These are phyloP conservation scores for Monoraphidium neglectum DNA, from an alignment of 139 green algal genomes.

Conservation along the genomic window DNA sequence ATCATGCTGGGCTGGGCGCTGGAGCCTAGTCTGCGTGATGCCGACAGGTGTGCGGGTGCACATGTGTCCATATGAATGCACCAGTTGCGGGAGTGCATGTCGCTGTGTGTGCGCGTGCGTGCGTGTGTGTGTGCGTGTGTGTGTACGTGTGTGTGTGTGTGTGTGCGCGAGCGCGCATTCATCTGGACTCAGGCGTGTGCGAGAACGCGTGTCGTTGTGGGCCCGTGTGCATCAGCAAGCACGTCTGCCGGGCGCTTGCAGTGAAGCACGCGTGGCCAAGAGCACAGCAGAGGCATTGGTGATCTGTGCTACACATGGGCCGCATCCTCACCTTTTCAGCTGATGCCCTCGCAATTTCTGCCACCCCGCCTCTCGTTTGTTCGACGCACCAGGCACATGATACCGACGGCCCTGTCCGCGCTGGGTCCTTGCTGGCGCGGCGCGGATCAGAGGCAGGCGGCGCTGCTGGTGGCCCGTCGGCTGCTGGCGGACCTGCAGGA, in stretches of 20 bases:
- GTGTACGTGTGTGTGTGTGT: no score
- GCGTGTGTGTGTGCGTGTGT: no score
- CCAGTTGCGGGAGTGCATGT: no score
- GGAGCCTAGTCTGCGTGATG: constrained; percentile 38
- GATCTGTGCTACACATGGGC: neutral
- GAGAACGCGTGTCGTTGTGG: no score
- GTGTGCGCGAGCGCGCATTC: no score
- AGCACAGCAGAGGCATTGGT: neutral
- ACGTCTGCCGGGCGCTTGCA: neutral
- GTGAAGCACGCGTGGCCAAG: neutral
- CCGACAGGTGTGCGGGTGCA: constrained; percentile 21
- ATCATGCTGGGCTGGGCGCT: constrained; percentile 60
- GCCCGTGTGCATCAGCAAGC: no score
- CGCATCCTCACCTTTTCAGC: neutral
- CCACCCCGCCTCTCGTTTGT: neutral
- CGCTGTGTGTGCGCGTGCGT: no score
- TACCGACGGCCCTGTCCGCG: constrained; percentile 1
- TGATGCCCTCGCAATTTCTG: no score
- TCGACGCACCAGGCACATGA: constrained; percentile 19
- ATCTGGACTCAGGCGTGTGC: no score
- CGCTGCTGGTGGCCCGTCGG: constrained; percentile 3
- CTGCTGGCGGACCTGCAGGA: constrained; percentile 25
- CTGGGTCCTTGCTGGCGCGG: constrained; percentile 2
- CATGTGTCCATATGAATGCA: neutral
- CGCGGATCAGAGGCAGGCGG: neutral